Evolutionary conservation across 495 filamentous ascomycete species (phyloP), one percentile per base, ranked within the genome.

Genomic region (Cercophora newfieldiana): DNA sequence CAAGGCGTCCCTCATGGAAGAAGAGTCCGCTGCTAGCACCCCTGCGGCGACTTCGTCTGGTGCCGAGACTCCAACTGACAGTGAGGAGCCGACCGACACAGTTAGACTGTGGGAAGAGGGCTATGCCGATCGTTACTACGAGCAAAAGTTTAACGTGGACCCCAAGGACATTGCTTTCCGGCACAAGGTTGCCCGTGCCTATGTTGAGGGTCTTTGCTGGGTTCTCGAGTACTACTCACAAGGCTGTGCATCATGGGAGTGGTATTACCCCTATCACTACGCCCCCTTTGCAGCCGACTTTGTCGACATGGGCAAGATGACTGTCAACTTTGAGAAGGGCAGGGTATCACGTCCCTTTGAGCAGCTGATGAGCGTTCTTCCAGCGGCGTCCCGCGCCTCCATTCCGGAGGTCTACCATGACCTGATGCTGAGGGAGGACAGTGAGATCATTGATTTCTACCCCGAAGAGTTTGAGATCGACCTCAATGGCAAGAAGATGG

Each of bases 191-290:
- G 95, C 89, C n/a, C 85, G 88, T 56, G 86, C 90, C 18, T 99
- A 99, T 76, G 92, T 93, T n/a, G 91, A 97, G 80, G 95, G 95
- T 54, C 85, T 98, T n/a, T 90, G 90, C 33, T 99, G 96, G 95
- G 95, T 98, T n/a, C 80, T 99, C 25, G 82, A 90, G 19, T 99
- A 99, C 73, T 99, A 99, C 76, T 96, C 97, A 75, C 95, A 99
- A 77, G 95, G 96, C 19, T 98, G 95, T 71, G 92, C 96, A 12
- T 96, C 92, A 1, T 98, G 96, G 95, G 94, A 90, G 58, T 99
- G 95, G 95, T 99, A 93, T 73, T 99, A 97, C 72, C 95, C 95
- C 1, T 94, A 98, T 73, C 95, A 99, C 75, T 99, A 99, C 72
- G 96, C 95, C 4, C 95, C 95, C 12, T 98, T 97, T 78, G 95